Evolutionary conservation across 1,139 yeast species (phyloP), one percentile per base, ranked within the genome.

Genomic region (Nadsonia commutata): DNA sequence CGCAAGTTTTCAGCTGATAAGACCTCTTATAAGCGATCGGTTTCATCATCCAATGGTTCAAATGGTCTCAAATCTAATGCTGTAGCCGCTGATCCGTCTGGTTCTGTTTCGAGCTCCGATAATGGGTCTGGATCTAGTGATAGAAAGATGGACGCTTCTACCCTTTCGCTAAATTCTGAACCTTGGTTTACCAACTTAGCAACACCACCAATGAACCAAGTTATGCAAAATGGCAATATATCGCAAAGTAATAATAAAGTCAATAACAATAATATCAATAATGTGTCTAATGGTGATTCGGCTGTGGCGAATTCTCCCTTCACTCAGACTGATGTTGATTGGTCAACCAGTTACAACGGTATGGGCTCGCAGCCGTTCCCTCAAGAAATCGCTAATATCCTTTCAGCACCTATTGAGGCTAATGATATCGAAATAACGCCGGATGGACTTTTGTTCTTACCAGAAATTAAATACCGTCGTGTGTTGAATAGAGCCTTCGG

Each of bases 401-500:
- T 90, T 17, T 59, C 77, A 41, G 74, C 80, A 2, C 75, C 80
- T 0, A 57, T 90, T 18, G 70, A 70, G 1, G 70, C 74, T 4
- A 71, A 70, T 23, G 97, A 90, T 52, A 78, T 90, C 43, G 98
- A 90, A 59, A 81, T 90, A 51, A 90, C 90, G 49, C 97, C 98
- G 0, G 98, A 90, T 59, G 97, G 98, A 17, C 67, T 90, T 43
- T 63, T 90, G 13, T 90, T 85, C 55, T 66, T 90, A 42, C 98
- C 98, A 0, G 98, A 90, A 61, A 90, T 90, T 62, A 86, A 88
- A 58, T 90, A 90, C 59, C 74, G 98, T 49, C 72, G 98, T 40
- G 80, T 86, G 31, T 64, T 90, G 52, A 88, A 88, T 62, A 71
- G 71, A 36, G 94, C 97, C 0, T 88, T 90, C 67, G 98, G 98